Evolutionary conservation across 2,329 filamentous ascomycete species (phyloP).

Genomic region (Berkeleyomyces basicola): DNA sequence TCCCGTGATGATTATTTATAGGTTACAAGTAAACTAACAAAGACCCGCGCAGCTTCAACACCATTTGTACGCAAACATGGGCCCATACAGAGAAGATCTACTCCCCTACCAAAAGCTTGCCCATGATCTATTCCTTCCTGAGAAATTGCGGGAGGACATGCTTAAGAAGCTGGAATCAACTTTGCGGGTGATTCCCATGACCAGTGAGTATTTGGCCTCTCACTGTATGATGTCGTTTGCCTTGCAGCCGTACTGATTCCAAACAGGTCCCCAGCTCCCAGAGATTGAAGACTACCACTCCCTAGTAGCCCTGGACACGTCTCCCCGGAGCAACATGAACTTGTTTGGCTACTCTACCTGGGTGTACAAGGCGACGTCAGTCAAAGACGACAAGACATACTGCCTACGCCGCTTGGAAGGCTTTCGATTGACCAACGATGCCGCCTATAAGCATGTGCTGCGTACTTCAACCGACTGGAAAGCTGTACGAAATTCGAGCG

Average conservation of each 20-base stretch:
- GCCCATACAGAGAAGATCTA: conserved; percentile 65
- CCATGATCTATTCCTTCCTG: conserved; percentile 83
- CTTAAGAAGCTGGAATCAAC: conserved; percentile 78
- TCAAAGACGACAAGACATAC: conserved; percentile 78
- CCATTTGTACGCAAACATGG: conserved; percentile 80
- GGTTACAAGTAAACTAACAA: background rate
- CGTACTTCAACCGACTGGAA: conserved; percentile 80
- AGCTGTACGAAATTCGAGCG: conserved; percentile 59
- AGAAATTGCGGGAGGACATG: conserved; percentile 71
- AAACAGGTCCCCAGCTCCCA: conserved; percentile 45
- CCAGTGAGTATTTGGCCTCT: conserved; percentile 8
- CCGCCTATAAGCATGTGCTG: conserved; percentile 68
- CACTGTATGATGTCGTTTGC: background rate
- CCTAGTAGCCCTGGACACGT: conserved; percentile 73
- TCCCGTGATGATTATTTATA: background rate
- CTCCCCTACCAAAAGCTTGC: conserved; percentile 71
- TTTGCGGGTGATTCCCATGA: conserved; percentile 68
- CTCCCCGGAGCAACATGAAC: conserved; percentile 53
- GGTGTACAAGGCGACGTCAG: conserved; percentile 87
- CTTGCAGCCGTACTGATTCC: background rate
- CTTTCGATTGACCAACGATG: conserved; percentile 71
- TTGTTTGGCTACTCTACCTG: conserved; percentile 82
- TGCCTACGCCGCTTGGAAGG: conserved; percentile 49
- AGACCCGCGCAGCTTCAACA: conserved; percentile 49
- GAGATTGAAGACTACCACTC: conserved; percentile 82